Evolutionary conservation across 306 rosid genomes (phyloP).

Genomic region (Quercus ilex): DNA sequence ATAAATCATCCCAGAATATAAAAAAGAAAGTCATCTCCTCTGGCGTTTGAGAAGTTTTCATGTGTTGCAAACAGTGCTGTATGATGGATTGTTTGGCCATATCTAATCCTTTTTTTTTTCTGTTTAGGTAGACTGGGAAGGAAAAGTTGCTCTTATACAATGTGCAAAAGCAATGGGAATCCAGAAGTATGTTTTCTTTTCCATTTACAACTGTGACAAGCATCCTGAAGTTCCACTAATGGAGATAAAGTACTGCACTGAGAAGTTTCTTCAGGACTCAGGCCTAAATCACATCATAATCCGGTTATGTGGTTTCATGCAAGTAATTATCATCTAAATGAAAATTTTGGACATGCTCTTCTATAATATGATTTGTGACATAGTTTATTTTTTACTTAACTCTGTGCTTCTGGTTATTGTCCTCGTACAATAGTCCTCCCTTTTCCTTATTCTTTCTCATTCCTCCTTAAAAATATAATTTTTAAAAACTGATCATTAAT

Average conservation of each 20-base stretch:
- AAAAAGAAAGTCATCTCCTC: not conserved
- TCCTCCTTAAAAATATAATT: not conserved
- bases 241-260: slow-evolving; percentile 94
- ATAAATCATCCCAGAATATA: not conserved
- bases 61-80: not conserved
- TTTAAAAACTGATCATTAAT: not conserved
- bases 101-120: slow-evolving; percentile 29
- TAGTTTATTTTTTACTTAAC: not conserved
- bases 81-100: slow-evolving; percentile 5
- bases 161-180: slow-evolving; percentile 98
- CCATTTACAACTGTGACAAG: slow-evolving; percentile 90
- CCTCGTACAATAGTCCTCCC: not conserved
- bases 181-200: slow-evolving; percentile 82
- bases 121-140: slow-evolving; percentile 97
- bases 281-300: slow-evolving; percentile 67
- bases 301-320: slow-evolving; percentile 90
- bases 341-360: not conserved
- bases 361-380: not conserved
- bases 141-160: slow-evolving; percentile 93
- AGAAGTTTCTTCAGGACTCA: slow-evolving; percentile 74
- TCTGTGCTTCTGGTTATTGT: not conserved
- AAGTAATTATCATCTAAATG: slow-evolving; percentile 39
- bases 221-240: slow-evolving; percentile 98
- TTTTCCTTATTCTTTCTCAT: not conserved
- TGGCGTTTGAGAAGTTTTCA: not conserved